phyloP scores from a whole-genome alignment of 805 yeast species.

The Hanseniaspora nectarophila region DNA sequence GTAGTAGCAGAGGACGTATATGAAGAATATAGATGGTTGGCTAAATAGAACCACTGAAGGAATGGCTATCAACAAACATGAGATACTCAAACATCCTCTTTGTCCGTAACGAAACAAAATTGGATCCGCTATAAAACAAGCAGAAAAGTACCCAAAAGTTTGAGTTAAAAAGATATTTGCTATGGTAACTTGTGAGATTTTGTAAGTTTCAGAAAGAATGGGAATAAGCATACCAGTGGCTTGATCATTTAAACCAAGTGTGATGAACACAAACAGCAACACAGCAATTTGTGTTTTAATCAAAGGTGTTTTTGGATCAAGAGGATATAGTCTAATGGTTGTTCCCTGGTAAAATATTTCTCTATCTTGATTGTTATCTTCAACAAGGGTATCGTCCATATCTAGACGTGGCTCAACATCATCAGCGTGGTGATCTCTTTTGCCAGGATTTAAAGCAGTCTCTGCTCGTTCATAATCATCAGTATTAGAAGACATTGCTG shows the following conservation, averaged over 20 bases:
- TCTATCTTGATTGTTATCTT: not conserved
- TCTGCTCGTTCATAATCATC: too few species aligned
- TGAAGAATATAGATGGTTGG: slow-evolving; percentile 21
- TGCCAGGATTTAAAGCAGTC: too few species aligned
- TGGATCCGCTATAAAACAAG: slow-evolving; percentile 25
- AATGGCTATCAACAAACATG: slow-evolving; percentile 16
- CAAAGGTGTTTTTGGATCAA: not conserved
- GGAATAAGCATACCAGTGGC: slow-evolving; percentile 28
- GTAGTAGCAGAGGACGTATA: slow-evolving; percentile 22
- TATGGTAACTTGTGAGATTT: slow-evolving; percentile 22
- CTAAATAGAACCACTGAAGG: slow-evolving; percentile 16
- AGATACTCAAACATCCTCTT: slow-evolving; percentile 25
- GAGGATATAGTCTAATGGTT: not conserved
- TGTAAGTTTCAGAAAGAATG: slow-evolving; percentile 22
- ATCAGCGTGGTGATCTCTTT: not conserved
- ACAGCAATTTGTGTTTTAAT: slow-evolving; percentile 1
- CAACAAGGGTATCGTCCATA: not conserved
- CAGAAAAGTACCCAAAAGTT: slow-evolving; percentile 25
- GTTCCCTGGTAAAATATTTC: slow-evolving; percentile 1
- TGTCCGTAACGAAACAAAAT: slow-evolving; percentile 23
- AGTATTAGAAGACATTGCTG: too few species aligned
- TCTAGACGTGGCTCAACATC: not conserved
- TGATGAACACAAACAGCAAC: slow-evolving; percentile 18
- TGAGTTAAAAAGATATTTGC: slow-evolving; percentile 27
- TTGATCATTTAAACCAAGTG: slow-evolving; percentile 29